Conservation (phyloP, 108 stramenopile species). For the Nannochloropsis gaditana region DNA sequence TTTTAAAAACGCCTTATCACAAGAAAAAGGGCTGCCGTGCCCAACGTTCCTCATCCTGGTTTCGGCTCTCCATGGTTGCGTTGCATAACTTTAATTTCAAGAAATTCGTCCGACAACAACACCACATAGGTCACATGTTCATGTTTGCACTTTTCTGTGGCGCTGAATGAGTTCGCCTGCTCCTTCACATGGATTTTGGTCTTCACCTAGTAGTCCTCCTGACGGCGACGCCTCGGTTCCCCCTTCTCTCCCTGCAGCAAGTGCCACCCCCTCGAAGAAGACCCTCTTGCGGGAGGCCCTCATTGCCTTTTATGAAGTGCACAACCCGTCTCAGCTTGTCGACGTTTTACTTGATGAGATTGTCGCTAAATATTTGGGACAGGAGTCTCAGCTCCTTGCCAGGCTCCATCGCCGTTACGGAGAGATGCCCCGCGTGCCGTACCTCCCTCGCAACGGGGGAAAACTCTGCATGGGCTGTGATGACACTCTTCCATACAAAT, state of each 20-base stretch:
- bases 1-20: no score
- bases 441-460: background rate
- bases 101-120: no score
- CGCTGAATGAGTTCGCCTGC: no score
- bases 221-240: background rate
- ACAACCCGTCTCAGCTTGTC: background rate
- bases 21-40: no score
- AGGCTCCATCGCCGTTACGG: slow-evolving; percentile 19
- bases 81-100: no score
- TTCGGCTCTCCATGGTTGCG: no score
- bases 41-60: no score
- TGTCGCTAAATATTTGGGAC: background rate
- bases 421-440: background rate
- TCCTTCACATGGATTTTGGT: no score
- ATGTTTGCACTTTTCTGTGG: no score
- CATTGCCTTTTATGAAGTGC: background rate
- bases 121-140: no score
- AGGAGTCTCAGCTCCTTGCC: background rate
- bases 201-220: no score
- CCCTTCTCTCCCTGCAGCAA: background rate
- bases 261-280: background rate
- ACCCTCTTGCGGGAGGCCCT: background rate
- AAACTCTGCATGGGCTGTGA: no score
- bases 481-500: background rate
- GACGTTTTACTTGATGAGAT: slow-evolving; percentile 16